Conservation (phyloP, 2,329 filamentous ascomycete species). For the Paramyrothecium sp. region DNA sequence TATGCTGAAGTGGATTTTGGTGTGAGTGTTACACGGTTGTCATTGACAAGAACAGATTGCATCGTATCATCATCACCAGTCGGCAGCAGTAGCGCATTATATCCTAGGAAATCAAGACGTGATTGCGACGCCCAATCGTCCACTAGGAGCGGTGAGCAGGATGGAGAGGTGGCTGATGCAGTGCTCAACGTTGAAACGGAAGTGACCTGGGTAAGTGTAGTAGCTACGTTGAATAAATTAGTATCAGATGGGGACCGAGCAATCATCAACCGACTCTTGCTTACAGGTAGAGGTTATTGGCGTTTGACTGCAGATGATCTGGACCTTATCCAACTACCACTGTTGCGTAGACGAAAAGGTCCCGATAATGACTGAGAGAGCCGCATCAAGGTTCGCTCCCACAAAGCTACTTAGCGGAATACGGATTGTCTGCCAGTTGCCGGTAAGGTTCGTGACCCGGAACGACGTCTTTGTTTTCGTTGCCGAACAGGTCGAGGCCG, state of each 20-base stretch:
- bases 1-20: constrained; percentile 49
- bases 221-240: constrained; percentile 4
- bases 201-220: constrained; percentile 3
- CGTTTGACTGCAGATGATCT: constrained; percentile 38
- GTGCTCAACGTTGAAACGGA: neutral
- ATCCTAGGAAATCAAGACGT: constrained; percentile 59
- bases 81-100: constrained; percentile 56
- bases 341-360: constrained; percentile 26
- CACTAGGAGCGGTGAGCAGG: constrained; percentile 44
- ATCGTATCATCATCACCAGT: constrained; percentile 58
- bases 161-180: constrained; percentile 5
- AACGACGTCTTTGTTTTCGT: constrained; percentile 38
- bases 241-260: neutral
- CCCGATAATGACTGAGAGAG: constrained; percentile 43
- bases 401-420: constrained; percentile 48
- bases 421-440: constrained; percentile 46
- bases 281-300: constrained; percentile 4
- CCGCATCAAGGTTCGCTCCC: constrained; percentile 47
- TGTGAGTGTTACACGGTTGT: constrained; percentile 50
- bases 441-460: constrained; percentile 45
- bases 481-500: constrained; percentile 36
- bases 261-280: neutral
- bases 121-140: constrained; percentile 64
- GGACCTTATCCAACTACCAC: constrained; percentile 46
- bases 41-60: constrained; percentile 49